Percentiles rank a stretch among this genome's conserved stretches.
phyloP scores from a whole-genome alignment of 805 yeast genomes.

The Dipodascus albidus region DNA sequence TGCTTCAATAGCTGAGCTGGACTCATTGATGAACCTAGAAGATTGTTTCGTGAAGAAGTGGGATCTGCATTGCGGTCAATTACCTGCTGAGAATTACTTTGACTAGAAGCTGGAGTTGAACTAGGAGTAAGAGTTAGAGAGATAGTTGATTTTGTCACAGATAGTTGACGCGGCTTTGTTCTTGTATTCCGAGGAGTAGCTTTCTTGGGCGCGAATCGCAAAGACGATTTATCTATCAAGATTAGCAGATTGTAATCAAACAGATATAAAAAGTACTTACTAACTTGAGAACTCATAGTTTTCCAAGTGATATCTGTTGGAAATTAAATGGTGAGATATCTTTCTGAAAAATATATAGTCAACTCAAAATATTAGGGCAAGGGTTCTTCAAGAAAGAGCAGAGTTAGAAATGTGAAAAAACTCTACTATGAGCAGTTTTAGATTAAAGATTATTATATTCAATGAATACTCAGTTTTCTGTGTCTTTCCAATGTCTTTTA shows the following conservation, averaged over 20 bases:
- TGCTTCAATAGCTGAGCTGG: background rate
- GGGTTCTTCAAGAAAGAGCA: no score
- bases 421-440: no score
- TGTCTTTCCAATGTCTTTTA: no score
- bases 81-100: no score
- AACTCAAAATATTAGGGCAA: no score
- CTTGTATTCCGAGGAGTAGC: constrained; percentile 16
- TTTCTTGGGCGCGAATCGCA: constrained; percentile 22
- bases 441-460: no score
- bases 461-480: no score
- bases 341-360: no score
- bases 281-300: constrained; percentile 26
- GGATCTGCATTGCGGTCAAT: no score
- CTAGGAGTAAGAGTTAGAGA: background rate
- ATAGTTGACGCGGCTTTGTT: constrained; percentile 15
- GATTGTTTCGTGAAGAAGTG: background rate
- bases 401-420: no score
- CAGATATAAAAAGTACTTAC: constrained; percentile 9
- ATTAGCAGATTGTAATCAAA: background rate
- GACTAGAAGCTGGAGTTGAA: background rate
- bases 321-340: no score
- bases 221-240: constrained; percentile 22
- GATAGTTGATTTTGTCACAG: constrained; percentile 9
- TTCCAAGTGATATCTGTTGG: no score
- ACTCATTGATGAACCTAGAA: background rate